phyloP scores from a whole-genome alignment of 2,329 filamentous ascomycete species.

The Aureobasidium lini region DNA sequence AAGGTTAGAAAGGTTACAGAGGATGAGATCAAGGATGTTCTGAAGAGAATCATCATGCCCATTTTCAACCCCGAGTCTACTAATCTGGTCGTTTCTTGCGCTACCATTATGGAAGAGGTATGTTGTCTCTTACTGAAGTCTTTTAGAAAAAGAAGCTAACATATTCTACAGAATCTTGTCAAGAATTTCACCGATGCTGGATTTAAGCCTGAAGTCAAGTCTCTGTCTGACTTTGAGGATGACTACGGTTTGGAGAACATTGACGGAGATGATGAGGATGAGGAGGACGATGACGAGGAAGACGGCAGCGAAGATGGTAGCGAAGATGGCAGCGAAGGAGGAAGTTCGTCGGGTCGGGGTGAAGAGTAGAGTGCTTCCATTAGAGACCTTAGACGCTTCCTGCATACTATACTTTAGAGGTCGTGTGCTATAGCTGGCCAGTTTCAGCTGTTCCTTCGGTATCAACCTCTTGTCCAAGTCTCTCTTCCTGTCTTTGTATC shows the following conservation, averaged over 20 bases:
- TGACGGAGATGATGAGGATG: conserved; percentile 74
- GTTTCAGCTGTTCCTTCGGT: too few species aligned
- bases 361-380: conserved; percentile 26
- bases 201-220: conserved; percentile 69
- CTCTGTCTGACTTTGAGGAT: conserved; percentile 73
- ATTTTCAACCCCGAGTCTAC: conserved; percentile 73
- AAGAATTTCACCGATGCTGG: conserved; percentile 66
- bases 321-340: conserved; percentile 30
- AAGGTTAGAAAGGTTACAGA: conserved; percentile 68
- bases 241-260: conserved; percentile 92
- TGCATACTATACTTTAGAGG: too few species aligned
- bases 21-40: conserved; percentile 66
- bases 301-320: conserved; percentile 43
- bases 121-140: conserved; percentile 36
- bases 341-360: conserved; percentile 37
- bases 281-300: conserved; percentile 37
- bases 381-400: not conserved
- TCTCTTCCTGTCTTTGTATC: too few species aligned
- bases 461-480: too few species aligned
- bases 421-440: too few species aligned
- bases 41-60: conserved; percentile 68
- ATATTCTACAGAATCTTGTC: conserved; percentile 62
- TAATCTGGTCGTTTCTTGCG: conserved; percentile 84
- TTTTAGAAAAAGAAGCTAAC: conserved; percentile 62
- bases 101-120: conserved; percentile 77